These are phyloP conservation scores for Chrysophaeum taylorii DNA, from an alignment of 352 stramenopile species.

Conservation along the genomic window DNA sequence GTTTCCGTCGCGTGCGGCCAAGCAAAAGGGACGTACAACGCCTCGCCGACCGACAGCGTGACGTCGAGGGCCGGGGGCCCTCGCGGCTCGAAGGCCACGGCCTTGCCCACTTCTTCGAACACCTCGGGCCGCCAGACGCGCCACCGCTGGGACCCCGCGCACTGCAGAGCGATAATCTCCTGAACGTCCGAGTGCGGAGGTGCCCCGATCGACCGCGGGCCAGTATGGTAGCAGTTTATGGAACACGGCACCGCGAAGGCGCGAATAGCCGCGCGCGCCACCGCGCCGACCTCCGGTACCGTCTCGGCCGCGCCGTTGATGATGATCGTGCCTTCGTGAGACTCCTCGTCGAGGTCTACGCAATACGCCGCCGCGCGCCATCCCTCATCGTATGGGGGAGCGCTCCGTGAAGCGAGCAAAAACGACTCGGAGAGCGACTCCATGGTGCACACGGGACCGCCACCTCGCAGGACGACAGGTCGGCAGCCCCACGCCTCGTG, in stretches of 20 bases:
- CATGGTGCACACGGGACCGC: too few relatives aligned
- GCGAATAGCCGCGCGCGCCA: neutral
- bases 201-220: neutral
- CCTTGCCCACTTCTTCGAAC: neutral
- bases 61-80: neutral
- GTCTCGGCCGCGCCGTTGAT: neutral
- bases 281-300: neutral
- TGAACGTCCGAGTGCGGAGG: neutral
- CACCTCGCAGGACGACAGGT: too few relatives aligned
- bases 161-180: neutral
- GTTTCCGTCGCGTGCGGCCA: neutral
- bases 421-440: too few relatives aligned
- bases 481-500: too few relatives aligned
- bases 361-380: too few relatives aligned
- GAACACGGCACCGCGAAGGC: neutral
- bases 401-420: too few relatives aligned
- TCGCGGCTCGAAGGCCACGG: neutral
- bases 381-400: too few relatives aligned
- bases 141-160: neutral
- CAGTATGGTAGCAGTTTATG: neutral
- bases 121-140: neutral
- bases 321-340: neutral
- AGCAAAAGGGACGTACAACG: neutral
- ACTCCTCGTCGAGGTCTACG: too few relatives aligned
- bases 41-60: neutral